phyloP scores from a whole-genome alignment of 2,329 filamentous ascomycete species.

The Scedosporium minutisporum region DNA sequence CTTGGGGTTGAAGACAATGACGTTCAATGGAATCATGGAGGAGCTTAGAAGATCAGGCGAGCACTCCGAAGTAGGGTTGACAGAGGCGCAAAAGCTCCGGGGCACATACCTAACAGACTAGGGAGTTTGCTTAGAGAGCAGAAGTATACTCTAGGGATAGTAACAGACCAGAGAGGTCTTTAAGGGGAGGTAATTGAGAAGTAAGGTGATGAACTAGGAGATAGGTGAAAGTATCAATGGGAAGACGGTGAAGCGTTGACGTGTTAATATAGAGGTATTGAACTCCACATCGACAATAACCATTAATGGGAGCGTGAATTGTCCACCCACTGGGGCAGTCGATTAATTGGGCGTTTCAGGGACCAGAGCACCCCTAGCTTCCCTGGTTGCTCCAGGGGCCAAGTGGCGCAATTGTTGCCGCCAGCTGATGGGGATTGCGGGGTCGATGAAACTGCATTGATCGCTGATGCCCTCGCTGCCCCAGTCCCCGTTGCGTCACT shows the following conservation, averaged over 20 bases:
- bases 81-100: not conserved
- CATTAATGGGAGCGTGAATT: not conserved
- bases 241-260: not conserved
- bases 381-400: not conserved
- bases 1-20: not conserved
- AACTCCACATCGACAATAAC: not conserved
- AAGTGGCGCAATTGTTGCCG: not conserved
- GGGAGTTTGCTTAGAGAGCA: not conserved
- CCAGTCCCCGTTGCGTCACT: not conserved
- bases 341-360: constrained; percentile 13
- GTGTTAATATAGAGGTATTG: not conserved
- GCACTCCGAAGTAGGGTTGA: not conserved
- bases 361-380: not conserved
- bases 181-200: not conserved
- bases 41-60: too few species aligned
- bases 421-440: not conserved
- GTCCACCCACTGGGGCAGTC: not conserved
- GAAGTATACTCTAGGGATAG: not conserved
- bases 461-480: not conserved
- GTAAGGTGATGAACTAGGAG: not conserved
- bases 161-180: not conserved
- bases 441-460: not conserved
- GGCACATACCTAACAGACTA: not conserved
- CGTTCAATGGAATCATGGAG: too few species aligned
- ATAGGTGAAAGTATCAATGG: not conserved